Percentiles rank a stretch among this genome's conserved stretches.
Conservation (phyloP, 192 early-diverging fungal species). For the Rhizophagus sp. region DNA sequence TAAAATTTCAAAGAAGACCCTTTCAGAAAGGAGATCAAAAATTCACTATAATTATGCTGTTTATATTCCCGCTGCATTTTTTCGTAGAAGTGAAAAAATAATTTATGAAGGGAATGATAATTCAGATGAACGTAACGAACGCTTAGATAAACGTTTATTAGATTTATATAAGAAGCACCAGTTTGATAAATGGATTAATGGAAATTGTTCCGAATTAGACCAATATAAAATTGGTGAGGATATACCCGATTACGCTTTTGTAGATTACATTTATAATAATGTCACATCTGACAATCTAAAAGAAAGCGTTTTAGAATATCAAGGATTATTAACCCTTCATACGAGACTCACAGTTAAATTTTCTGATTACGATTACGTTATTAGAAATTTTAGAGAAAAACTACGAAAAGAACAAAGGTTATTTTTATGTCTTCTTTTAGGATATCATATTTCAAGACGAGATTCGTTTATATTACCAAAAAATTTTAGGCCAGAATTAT, state of each 20-base stretch:
- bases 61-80: too few relatives aligned
- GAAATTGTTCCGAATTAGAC: too few relatives aligned
- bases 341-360: background rate
- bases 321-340: background rate
- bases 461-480: too few relatives aligned
- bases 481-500: too few relatives aligned
- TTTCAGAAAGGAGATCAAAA: too few relatives aligned
- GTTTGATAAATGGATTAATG: too few relatives aligned
- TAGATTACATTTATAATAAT: background rate
- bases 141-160: slow-evolving; percentile 13
- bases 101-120: slow-evolving; percentile 2
- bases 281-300: background rate
- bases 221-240: too few relatives aligned
- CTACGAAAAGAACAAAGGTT: background rate
- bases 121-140: background rate
- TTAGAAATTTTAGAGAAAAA: background rate
- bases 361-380: background rate
- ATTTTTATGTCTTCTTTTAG: background rate
- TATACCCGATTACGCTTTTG: background rate
- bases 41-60: slow-evolving; percentile 1
- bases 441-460: background rate
- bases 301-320: background rate
- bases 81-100: too few relatives aligned
- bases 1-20: background rate
- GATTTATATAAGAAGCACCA: too few relatives aligned